Base-by-base conservation (phyloP, 345 rosid genomes). In the Camelina sativa region DNA sequence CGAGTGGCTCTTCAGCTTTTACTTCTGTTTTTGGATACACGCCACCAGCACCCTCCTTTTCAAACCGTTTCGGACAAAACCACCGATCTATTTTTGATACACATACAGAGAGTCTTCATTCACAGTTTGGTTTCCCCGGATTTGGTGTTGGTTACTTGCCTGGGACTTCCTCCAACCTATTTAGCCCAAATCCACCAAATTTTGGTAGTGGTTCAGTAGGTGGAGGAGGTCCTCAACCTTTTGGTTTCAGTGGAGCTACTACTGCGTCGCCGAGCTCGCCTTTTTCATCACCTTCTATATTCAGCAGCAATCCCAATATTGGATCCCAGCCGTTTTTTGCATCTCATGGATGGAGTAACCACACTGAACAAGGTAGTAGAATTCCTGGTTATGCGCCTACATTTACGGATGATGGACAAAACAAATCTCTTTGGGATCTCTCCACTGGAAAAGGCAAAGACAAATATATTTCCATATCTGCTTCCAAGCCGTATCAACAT, bases 61-160 rank as follows among this genome's bases (percentile, higher is more conserved):
- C 20, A 5, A 4, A 56, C 11, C 12, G 9, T n/a, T n/a, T n/a
- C 7, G 20, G 41, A 57, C 41, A 10, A 30, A 47, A 48, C 56
- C 41, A 30, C 11, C 43, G 6, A 48, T 28, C 43, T 32, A 19
- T 4, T 13, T 20, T 61, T 40, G 65, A 32, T 40, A 43, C 65
- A 40, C 20, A 32, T 40, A 28, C 65, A 40, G 50, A 4, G 34
- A 22, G 11, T 40, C 34, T 38, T 60, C 7, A n/a, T 60, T 37
- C 46, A 40, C 44, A 40, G 44, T 40, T 40, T 40, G 44, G 44
- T 19, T n/a, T 47, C 2, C 51, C 60, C 4, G 60, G 60, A 48
- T 71, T 50, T 61, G 67, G 75, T 71, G 52, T 11, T 50, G 4
- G 19, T 50, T 60, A 60, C 50, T 37, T 58, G 35, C 74, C 67